These are phyloP conservation scores for Tolypocladium amazonense DNA, from an alignment of 2,329 filamentous ascomycete genomes.

Conservation along the genomic window DNA sequence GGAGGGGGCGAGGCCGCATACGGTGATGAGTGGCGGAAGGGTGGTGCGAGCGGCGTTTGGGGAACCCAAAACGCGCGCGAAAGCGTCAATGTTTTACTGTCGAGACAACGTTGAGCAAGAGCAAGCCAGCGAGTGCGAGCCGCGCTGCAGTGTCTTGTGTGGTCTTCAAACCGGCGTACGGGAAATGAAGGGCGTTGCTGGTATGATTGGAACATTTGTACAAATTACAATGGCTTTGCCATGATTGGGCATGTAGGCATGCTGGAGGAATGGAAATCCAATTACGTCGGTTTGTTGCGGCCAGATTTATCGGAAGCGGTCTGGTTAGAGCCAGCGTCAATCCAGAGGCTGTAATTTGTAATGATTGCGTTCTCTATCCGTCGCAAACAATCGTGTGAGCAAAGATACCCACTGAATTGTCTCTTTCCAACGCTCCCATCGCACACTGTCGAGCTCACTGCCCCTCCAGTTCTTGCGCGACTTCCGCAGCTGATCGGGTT, in stretches of 20 bases:
- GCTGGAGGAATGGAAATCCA: not conserved
- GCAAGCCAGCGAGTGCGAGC: not conserved
- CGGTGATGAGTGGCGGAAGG: constrained; percentile 60
- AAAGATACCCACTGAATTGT: not conserved
- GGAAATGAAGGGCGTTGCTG: not conserved
- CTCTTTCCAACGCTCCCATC: not conserved
- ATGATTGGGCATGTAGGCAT: not conserved
- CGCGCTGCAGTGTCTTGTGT: not conserved
- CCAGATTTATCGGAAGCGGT: not conserved
- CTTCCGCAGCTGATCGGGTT: not conserved
- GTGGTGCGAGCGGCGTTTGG: constrained; percentile 45
- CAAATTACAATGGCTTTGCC: not conserved
- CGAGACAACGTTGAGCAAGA: constrained; percentile 33
- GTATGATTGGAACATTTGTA: not conserved
- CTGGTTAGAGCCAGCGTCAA: not conserved
- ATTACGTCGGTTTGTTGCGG: not conserved
- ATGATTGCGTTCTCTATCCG: not conserved
- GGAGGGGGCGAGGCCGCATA: constrained; percentile 45
- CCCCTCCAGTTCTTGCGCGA: not conserved
- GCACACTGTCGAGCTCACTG: not conserved
- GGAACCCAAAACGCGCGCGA: constrained; percentile 47
- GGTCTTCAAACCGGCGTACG: not conserved
- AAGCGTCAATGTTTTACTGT: constrained; percentile 51
- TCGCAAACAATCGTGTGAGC: not conserved
- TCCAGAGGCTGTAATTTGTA: not conserved